phyloP scores from a whole-genome alignment of 192 early-diverging fungal species.

The Lobulomyces angularis region DNA sequence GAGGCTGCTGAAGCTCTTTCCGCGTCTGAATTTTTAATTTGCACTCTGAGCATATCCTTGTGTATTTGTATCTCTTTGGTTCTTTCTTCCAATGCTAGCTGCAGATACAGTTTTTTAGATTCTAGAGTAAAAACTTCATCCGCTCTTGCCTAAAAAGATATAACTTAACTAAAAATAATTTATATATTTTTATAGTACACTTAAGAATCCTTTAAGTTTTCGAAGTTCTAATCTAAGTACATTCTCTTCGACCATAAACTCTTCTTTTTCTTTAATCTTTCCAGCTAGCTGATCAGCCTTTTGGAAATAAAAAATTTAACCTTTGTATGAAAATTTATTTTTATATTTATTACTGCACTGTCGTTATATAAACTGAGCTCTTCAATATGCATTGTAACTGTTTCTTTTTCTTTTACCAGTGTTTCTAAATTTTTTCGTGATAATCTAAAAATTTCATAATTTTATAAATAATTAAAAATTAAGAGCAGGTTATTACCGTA shows the following conservation, averaged over 20 bases:
- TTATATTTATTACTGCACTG: constrained; percentile 27
- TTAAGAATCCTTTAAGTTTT: constrained; percentile 36
- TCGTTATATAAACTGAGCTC: constrained; percentile 48
- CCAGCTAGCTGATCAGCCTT: constrained; percentile 33
- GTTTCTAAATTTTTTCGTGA: constrained; percentile 27
- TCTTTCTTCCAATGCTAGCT: constrained; percentile 47
- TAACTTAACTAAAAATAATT: no score
- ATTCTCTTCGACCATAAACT: constrained; percentile 49
- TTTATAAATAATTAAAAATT: not conserved
- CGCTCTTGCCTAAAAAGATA: no score
- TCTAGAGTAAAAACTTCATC: constrained; percentile 39
- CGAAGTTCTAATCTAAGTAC: constrained; percentile 43
- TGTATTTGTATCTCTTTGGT: constrained; percentile 42
- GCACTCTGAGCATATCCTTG: constrained; percentile 43
- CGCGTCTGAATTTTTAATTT: constrained; percentile 40
- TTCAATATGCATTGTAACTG: constrained; percentile 31
- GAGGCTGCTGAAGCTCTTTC: constrained; percentile 36
- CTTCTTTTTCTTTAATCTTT: constrained; percentile 44
- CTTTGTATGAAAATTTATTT: not conserved
- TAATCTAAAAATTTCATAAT: constrained; percentile 10
- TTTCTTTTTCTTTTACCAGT: constrained; percentile 27
- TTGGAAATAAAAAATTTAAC: not conserved
- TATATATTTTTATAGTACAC: constrained; percentile 39
- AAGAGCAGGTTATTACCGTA: constrained; percentile 19
- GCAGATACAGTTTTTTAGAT: constrained; percentile 33